These are phyloP conservation scores for Knufia petricola DNA, from an alignment of 2,329 filamentous ascomycete genomes.

Conservation along the genomic window DNA sequence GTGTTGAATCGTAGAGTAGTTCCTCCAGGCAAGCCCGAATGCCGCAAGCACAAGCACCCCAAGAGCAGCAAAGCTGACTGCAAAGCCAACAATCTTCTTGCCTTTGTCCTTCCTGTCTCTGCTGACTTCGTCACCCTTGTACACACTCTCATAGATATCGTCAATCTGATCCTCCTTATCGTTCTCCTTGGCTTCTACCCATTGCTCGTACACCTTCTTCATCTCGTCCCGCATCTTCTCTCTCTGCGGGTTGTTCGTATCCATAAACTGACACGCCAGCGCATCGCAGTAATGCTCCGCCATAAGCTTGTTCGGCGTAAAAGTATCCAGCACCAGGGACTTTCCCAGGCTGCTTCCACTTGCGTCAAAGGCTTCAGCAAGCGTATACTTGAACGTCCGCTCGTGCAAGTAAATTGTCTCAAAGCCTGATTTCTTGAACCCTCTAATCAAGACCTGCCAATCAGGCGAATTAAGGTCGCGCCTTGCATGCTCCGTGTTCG, in stretches of 20 bases:
- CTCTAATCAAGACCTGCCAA: slow-evolving; percentile 23
- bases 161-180: background rate
- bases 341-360: slow-evolving; percentile 27
- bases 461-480: slow-evolving; percentile 22
- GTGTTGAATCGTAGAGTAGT: background rate
- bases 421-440: slow-evolving; percentile 29
- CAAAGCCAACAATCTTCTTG: background rate
- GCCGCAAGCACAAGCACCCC: background rate
- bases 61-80: background rate
- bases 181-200: slow-evolving; percentile 6
- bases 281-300: slow-evolving; percentile 22
- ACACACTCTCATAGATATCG: background rate
- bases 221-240: slow-evolving; percentile 12
- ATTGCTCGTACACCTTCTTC: slow-evolving; percentile 11
- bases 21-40: background rate
- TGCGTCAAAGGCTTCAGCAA: slow-evolving; percentile 30
- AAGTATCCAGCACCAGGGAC: slow-evolving; percentile 29
- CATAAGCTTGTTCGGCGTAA: slow-evolving; percentile 29
- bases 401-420: slow-evolving; percentile 30
- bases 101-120: background rate
- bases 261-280: slow-evolving; percentile 19
- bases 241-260: slow-evolving; percentile 9
- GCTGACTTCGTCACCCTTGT: background rate
- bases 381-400: slow-evolving; percentile 13
- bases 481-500: slow-evolving; percentile 2